Conservation (phyloP, 139 green algal genomes). For the Protoeuglena noctilucae region DNA sequence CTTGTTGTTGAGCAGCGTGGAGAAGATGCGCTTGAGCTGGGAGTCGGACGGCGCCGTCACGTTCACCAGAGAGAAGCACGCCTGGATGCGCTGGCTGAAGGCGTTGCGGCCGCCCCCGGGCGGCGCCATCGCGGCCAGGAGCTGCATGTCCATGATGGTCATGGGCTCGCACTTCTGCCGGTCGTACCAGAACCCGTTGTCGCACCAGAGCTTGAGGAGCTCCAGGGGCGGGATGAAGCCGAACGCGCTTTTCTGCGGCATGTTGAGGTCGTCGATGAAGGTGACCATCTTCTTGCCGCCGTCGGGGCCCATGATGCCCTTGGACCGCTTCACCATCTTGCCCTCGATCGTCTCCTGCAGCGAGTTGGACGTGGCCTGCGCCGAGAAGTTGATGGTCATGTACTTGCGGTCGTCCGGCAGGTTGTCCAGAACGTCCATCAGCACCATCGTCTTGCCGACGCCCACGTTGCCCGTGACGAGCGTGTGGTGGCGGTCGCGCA, state of each 20-base stretch:
- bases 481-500: conserved; percentile 29
- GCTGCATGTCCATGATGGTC: conserved; percentile 66
- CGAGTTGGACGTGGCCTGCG: conserved; percentile 41
- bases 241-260: conserved; percentile 52
- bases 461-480: conserved; percentile 58
- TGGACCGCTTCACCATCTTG: conserved; percentile 69
- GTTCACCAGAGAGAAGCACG: conserved; percentile 51
- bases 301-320: conserved; percentile 55
- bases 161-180: conserved; percentile 51
- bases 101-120: conserved; percentile 58
- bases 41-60: conserved; percentile 45
- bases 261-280: conserved; percentile 62
- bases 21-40: conserved; percentile 65
- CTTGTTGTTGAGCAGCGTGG: conserved; percentile 49
- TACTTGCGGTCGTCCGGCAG: conserved; percentile 28
- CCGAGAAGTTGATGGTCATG: conserved; percentile 61
- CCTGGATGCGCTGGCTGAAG: conserved; percentile 48
- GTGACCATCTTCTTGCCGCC: conserved; percentile 49
- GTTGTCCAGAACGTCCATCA: conserved; percentile 32
- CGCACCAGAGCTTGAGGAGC: conserved; percentile 68
- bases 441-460: conserved; percentile 63
- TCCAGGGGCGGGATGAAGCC: conserved; percentile 71
- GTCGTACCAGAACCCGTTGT: conserved; percentile 81
- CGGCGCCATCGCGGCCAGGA: conserved; percentile 58
- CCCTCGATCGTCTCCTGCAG: conserved; percentile 63